phyloP scores from a whole-genome alignment of 805 yeast species.

The Wickerhamiella azyma region DNA sequence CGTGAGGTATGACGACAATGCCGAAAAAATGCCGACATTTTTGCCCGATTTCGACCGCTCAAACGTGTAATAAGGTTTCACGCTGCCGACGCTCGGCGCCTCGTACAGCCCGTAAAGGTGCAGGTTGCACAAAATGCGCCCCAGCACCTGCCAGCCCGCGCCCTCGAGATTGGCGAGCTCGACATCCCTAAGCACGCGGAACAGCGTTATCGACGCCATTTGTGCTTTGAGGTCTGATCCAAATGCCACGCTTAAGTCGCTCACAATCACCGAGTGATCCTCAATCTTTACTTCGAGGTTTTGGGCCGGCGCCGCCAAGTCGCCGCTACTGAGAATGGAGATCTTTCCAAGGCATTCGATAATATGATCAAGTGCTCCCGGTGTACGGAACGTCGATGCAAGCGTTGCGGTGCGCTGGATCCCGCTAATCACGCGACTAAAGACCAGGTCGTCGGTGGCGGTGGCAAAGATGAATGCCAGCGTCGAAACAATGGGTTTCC shows the following conservation, averaged over 20 bases:
- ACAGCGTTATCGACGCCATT: slow-evolving; percentile 70
- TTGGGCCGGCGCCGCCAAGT: slow-evolving; percentile 21
- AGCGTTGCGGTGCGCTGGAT: slow-evolving; percentile 74
- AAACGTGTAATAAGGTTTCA: slow-evolving; percentile 51
- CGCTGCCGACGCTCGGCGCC: slow-evolving; percentile 43
- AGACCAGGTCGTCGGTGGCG: slow-evolving; percentile 81
- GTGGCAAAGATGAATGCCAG: slow-evolving; percentile 67
- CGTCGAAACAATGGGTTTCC: slow-evolving; percentile 54
- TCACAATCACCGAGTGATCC: slow-evolving; percentile 48
- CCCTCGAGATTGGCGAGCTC: slow-evolving; percentile 37
- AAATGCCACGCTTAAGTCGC: slow-evolving; percentile 67
- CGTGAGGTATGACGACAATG: slow-evolving; percentile 82
- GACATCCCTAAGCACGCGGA: slow-evolving; percentile 40
- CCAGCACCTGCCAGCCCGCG: slow-evolving; percentile 45
- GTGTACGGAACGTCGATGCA: slow-evolving; percentile 49
- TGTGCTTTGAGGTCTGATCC: slow-evolving; percentile 91
- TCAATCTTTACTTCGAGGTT: slow-evolving; percentile 27
- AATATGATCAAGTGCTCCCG: slow-evolving; percentile 47
- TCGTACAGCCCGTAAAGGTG: slow-evolving; percentile 58
- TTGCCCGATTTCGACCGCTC: slow-evolving; percentile 47
- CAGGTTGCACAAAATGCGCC: slow-evolving; percentile 47
- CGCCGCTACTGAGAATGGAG: slow-evolving; percentile 45
- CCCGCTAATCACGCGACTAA: slow-evolving; percentile 74
- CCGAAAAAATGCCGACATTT: slow-evolving; percentile 70
- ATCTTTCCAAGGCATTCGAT: slow-evolving; percentile 53